Evolutionary conservation across 331 rosid genomes (phyloP).

Genomic region (Arachis monticola): DNA sequence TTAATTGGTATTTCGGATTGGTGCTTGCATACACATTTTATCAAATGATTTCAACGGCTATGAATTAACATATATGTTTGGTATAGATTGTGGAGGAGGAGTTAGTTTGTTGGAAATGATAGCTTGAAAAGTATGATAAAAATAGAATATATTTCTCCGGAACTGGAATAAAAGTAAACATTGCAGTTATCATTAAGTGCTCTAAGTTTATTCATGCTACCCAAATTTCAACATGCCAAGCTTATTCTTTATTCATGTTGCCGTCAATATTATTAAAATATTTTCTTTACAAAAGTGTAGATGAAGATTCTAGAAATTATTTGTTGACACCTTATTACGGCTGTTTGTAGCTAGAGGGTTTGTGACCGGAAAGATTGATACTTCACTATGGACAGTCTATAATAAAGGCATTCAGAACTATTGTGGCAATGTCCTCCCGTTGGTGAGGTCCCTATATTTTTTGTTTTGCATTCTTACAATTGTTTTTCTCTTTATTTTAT

Average conservation of each 20-base stretch:
- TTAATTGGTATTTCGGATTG: conserved; percentile 11
- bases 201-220: background rate
- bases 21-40: background rate
- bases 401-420: conserved; percentile 77
- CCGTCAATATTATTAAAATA: background rate
- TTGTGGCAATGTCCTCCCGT: conserved; percentile 90
- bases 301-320: conserved; percentile 10
- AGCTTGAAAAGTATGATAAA: background rate
- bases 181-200: background rate
- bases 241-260: conserved; percentile 10
- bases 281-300: conserved; percentile 10
- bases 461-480: background rate
- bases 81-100: conserved; percentile 7
- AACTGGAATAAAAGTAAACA: background rate
- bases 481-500: conserved; percentile 16
- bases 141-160: conserved; percentile 8
- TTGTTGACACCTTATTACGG: conserved; percentile 32
- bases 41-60: conserved; percentile 22
- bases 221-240: background rate
- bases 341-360: conserved; percentile 80
- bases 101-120: conserved; percentile 1
- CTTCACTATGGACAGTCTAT: conserved; percentile 95
- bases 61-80: conserved; percentile 26
- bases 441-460: conserved; percentile 51
- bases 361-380: conserved; percentile 97